Conservation (phyloP, 768 basidiomycete genomes). For the Leccinum longicurvipes region DNA sequence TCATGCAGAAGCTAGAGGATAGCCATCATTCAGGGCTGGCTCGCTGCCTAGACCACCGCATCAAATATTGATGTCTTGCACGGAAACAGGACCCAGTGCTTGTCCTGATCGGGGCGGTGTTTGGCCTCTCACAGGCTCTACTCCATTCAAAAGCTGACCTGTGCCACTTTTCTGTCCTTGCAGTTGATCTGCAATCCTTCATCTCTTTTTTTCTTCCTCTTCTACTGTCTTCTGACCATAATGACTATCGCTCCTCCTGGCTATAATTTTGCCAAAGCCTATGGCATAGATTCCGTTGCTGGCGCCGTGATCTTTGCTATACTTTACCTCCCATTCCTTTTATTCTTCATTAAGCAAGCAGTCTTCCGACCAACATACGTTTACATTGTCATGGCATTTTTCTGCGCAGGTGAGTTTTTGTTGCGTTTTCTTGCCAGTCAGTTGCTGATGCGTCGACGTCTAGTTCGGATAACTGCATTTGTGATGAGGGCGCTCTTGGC, state of each 20-base stretch:
- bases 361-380: conserved; percentile 27
- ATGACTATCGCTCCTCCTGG: conserved; percentile 18
- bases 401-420: conserved; percentile 25
- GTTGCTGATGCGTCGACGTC: background rate
- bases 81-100: background rate
- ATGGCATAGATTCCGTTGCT: conserved; percentile 31
- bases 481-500: conserved; percentile 29
- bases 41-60: background rate
- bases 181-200: conserved; percentile 21
- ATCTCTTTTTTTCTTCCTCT: background rate
- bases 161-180: background rate
- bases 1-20: background rate
- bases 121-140: background rate
- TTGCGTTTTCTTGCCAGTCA: background rate
- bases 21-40: background rate
- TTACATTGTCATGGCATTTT: conserved; percentile 27
- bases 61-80: background rate
- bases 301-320: conserved; percentile 32
- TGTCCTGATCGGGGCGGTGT: conserved; percentile 10
- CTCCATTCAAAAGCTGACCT: conserved; percentile 13
- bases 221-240: background rate
- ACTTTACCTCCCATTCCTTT: conserved; percentile 27
- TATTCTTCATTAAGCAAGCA: conserved; percentile 19
- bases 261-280: conserved; percentile 22
- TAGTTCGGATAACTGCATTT: conserved; percentile 34